Evolutionary conservation across 768 basidiomycete species (phyloP), one percentile per base, ranked within the genome.

Genomic region (Tylopilus balloui): DNA sequence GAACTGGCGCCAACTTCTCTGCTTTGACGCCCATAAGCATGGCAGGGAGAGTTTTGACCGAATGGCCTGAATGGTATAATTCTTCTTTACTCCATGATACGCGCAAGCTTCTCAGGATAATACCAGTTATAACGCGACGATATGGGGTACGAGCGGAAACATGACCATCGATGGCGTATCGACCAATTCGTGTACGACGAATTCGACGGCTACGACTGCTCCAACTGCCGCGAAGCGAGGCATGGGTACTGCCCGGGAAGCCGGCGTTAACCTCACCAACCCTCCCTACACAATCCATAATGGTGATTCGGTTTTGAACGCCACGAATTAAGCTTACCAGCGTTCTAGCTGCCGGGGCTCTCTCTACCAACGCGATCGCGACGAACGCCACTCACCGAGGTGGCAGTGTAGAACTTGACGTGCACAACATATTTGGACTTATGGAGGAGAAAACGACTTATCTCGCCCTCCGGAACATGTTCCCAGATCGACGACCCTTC

Each of bases 281-380:
- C 84, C 83, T n/a, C 79, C 81, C 5, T 87, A 86, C 56, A 72
- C 80, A 0, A 83, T 88, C 42, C 82, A 86, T 63, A 86, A 88
- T 54, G 82, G 83, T 79, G 38, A 47, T 69, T 56, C 40, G 19
- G 17, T 28, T 32, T 31, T 21, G 19, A 15, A 10, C 23, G 0
- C 14, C 15, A 38, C 15, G 25, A 6, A 15, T 35, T 25, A 20
- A 13, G n/a, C 39, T 57, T 42, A 57, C 34, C 7, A 11, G 42
- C n/a, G 20, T 11, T 47, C 1, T 58, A 80, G 83, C 73, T 14
- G 62, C 69, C 52, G 83, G 78, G 3, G 67, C 69, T 1, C 68
- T 88, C 14, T 77, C 74, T 1, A 50, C 66, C 7, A 73, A 79
- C 54, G 75, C 83, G 2, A 59, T 88, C 17, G 80, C 83, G 8